Percentiles rank a stretch among this genome's conserved stretches.
These are phyloP conservation scores for Acaromyces ingoldii DNA, from an alignment of 1,284 basidiomycete species.

Conservation along the genomic window DNA sequence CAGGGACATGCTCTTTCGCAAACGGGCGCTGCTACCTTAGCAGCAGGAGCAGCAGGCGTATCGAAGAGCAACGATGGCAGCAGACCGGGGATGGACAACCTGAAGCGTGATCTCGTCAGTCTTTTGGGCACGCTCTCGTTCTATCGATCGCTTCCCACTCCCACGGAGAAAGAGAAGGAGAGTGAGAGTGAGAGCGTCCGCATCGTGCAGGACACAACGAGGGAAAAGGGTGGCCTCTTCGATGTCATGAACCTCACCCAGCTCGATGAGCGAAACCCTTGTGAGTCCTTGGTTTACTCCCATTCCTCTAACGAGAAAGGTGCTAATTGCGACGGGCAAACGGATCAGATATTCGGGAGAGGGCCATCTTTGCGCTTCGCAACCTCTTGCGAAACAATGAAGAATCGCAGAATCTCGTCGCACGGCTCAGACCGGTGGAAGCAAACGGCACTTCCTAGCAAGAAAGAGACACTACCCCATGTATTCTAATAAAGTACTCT, in stretches of 20 bases:
- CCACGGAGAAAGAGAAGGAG: background rate
- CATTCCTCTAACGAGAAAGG: too few species aligned
- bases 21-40: constrained; percentile 15
- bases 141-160: background rate
- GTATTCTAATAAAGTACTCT: background rate
- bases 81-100: constrained; percentile 15
- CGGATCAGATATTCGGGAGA: constrained; percentile 47
- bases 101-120: constrained; percentile 40
- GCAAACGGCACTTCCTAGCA: background rate
- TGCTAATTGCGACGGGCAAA: too few species aligned
- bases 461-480: background rate
- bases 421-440: constrained; percentile 21
- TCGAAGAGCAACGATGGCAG: constrained; percentile 3
- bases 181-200: constrained; percentile 10
- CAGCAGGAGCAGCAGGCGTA: constrained; percentile 2
- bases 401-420: constrained; percentile 32
- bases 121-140: constrained; percentile 25
- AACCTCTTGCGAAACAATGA: constrained; percentile 35
- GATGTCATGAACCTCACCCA: constrained; percentile 43
- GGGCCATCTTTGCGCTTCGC: constrained; percentile 43
- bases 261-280: constrained; percentile 39
- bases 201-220: constrained; percentile 35
- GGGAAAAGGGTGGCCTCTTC: constrained; percentile 34
- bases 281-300: constrained; percentile 8
- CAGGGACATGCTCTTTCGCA: constrained; percentile 26